Base-by-base conservation (phyloP, 352 stramenopile genomes). In the Pythium pyrilobum region DNA sequence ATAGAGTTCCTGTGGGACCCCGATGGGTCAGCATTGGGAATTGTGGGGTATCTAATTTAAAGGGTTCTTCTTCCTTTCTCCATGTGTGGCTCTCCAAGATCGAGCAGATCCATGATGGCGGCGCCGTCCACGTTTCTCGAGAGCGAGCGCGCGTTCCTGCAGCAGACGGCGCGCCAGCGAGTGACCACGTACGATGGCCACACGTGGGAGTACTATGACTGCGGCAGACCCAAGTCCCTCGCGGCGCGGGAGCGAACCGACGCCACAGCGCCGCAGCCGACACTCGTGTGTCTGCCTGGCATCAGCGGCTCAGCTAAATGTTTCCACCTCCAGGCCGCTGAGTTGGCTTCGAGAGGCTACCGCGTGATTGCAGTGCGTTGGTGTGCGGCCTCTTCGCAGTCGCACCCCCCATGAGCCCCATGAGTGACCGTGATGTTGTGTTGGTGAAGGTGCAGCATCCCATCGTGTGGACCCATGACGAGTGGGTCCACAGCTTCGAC, bases 401-500 rank as follows among this genome's bases (percentile, higher is more conserved):
- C n/a, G n/a, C n/a, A n/a, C n/a, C n/a, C n/a, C n/a, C n/a, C n/a
- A n/a, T n/a, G n/a, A 36, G 15, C 8, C 12, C 18, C 29, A 32
- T 34, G 15, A 3, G 50, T 28, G 11, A 18, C 5, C 15, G 9
- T 33, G 28, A 50, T 28, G 15, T 18, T 43, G 0, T 41, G 32
- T 5, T 11, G 28, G 12, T 24, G 5, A 47, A 75, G 78, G 62
- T 90, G n/a, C 80, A 91, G 49, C 62, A 87, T 23, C 80, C 80
- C 3, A 59, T 81, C 23, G 74, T 89, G 41, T 91, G 80, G 80
- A 87, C 64, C n/a, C 76, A 87, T 13, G 72, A 89, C n/a, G 77
- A 89, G 40, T 89, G 77, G 80, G 72, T 91, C 37, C 78, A 91
- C 54, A 85, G 75, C 61, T 91, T 91, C 39, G 80, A 91, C 37